These are phyloP conservation scores for Xanthoceras sorbifolium DNA, from an alignment of 345 rosid species.

Conservation along the genomic window DNA sequence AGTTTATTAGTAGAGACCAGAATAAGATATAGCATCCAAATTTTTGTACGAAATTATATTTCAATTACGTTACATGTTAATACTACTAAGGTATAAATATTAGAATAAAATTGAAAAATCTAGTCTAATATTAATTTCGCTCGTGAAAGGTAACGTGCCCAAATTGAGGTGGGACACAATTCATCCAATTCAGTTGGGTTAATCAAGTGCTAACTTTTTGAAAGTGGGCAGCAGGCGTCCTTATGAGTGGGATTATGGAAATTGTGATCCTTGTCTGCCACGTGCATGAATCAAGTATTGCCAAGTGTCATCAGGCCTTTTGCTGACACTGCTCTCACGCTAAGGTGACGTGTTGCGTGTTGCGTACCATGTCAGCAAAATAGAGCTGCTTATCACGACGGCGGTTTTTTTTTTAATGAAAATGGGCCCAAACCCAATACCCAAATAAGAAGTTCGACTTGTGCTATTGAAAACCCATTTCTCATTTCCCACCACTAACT, in stretches of 20 bases:
- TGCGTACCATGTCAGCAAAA: neutral
- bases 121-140: neutral
- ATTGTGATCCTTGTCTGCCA: neutral
- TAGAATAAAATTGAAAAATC: too few relatives aligned
- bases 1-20: too few relatives aligned
- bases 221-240: slow-evolving; percentile 15
- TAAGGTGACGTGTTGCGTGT: slow-evolving; percentile 21
- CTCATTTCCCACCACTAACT: too few relatives aligned
- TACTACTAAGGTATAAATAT: too few relatives aligned
- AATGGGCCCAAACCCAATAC: neutral
- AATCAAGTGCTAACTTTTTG: slow-evolving; percentile 5
- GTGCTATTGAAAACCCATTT: too few relatives aligned
- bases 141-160: neutral
- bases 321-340: slow-evolving; percentile 34
- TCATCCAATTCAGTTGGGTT: neutral
- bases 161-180: neutral
- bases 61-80: too few relatives aligned
- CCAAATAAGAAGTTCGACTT: neutral
- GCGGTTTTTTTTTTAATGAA: neutral
- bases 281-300: neutral
- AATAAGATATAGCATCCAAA: too few relatives aligned
- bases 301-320: neutral
- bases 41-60: too few relatives aligned
- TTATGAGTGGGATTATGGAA: slow-evolving; percentile 8
- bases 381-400: neutral